A percentile compares a stretch with the other conserved stretches of the same genome.
These are phyloP conservation scores for Crithidia bombi DNA, from an alignment of 208 protist species.

Conservation along the genomic window DNA sequence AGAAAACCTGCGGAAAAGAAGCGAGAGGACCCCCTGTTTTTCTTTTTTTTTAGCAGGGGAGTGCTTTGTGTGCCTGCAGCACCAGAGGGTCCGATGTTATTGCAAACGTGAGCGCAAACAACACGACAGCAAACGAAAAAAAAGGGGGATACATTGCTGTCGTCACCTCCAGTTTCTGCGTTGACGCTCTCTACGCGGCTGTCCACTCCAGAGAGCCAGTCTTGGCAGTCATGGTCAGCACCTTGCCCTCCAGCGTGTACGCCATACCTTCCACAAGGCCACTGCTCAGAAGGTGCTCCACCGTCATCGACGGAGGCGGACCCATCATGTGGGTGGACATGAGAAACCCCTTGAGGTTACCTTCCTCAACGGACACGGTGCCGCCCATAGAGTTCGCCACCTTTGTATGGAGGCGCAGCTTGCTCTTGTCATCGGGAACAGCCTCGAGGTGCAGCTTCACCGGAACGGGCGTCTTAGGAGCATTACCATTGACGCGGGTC, in stretches of 20 bases:
- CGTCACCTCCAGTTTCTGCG: neutral
- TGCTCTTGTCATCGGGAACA: neutral
- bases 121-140: constrained; percentile 11
- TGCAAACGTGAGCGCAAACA: constrained; percentile 27
- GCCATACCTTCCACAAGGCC: constrained; percentile 49
- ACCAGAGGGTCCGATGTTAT: neutral
- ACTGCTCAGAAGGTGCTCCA: constrained; percentile 41
- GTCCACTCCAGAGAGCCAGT: constrained; percentile 40
- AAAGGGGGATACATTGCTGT: neutral
- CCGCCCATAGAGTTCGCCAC: constrained; percentile 49
- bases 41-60: too few species aligned
- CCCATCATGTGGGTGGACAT: constrained; percentile 51
- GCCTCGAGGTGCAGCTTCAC: constrained; percentile 20
- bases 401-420: constrained; percentile 25
- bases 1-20: too few species aligned
- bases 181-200: neutral
- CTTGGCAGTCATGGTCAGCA: constrained; percentile 37
- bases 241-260: constrained; percentile 27
- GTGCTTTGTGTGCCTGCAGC: too few species aligned
- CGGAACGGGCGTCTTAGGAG: neutral
- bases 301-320: constrained; percentile 35
- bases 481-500: constrained; percentile 36
- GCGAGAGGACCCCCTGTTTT: neutral
- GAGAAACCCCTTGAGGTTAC: constrained; percentile 43
- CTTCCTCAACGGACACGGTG: constrained; percentile 25